Base-by-base conservation (phyloP, 2,329 filamentous ascomycete genomes). In the Plenodomus lindquistii region DNA sequence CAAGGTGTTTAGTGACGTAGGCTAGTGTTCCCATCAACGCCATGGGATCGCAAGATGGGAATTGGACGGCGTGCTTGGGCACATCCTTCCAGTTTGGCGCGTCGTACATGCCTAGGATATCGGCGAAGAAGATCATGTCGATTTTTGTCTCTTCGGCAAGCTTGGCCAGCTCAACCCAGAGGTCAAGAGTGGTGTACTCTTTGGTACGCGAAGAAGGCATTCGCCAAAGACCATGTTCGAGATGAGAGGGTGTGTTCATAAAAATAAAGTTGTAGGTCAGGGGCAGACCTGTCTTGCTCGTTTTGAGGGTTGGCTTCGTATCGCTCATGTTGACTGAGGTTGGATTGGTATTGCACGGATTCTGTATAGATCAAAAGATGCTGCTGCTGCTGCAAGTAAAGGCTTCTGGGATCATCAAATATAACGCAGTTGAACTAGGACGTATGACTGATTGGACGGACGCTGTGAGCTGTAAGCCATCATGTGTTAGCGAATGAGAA, bases 41-140 rank as follows among this genome's bases (percentile, higher is more conserved):
- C 1, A 87, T 60, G 0, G 85, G 85, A 61, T 88, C 85, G 51
- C 85, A 85, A 13, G 86, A 80, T 0, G 85, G 85, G 77, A 82
- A 87, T 64, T 88, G 85, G 0, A 84, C 82, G 0, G 82, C 85
- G 0, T 82, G 80, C 1, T 77, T 63, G 34, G 86, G 78, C 0
- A 82, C 81, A 0, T 84, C 80, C 1, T 78, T 76, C 4, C 86
- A 73, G 48, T 83, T 84, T 17, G 48, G 45, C 7, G 87, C 83
- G 70, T 88, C 85, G 61, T 87, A 87, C 9, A 81, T 81, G 3
- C 83, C 83, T 72, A 87, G 75, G 8, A 64, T 60, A 42, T 72
- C 69, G 9, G 69, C 69, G 42, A 71, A 67, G 60, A 71, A 70
- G 44, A 71, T 58, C 22, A 58, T 63, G 42, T 70, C 65, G 44